Evolutionary conservation across 2,329 filamentous ascomycete genomes (phyloP).

Genomic region (Colletotrichum spaethianum): DNA sequence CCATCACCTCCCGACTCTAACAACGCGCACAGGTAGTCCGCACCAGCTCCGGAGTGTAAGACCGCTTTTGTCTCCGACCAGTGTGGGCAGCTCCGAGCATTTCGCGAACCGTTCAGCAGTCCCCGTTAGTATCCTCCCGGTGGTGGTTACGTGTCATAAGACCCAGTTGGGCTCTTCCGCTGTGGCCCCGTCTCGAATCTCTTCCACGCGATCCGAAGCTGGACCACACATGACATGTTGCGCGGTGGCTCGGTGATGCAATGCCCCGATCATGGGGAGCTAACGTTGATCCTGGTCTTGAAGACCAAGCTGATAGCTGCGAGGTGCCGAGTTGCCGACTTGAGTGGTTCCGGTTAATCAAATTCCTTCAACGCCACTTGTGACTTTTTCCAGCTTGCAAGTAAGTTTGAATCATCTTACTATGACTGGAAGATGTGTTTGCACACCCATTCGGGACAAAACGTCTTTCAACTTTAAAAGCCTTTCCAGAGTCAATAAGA

Average conservation of each 20-base stretch:
- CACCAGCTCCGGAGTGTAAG: too few relatives aligned
- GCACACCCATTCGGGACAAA: background rate
- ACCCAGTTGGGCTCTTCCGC: slow-evolving; percentile 48
- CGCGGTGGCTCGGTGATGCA: slow-evolving; percentile 45
- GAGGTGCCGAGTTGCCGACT: slow-evolving; percentile 48
- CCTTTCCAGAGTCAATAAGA: background rate
- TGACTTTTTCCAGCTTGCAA: background rate
- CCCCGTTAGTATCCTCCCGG: too few relatives aligned
- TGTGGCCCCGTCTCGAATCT: slow-evolving; percentile 37
- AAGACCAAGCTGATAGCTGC: slow-evolving; percentile 45
- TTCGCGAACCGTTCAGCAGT: slow-evolving; percentile 8
- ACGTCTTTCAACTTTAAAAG: too few relatives aligned
- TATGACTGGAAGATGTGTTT: background rate
- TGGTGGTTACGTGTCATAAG: slow-evolving; percentile 38
- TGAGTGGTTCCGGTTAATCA: slow-evolving; percentile 1
- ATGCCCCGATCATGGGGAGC: slow-evolving; percentile 49
- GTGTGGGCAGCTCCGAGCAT: too few relatives aligned
- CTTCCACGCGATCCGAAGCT: background rate
- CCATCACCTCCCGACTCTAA: too few relatives aligned
- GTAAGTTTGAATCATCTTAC: background rate
- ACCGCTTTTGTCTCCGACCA: too few relatives aligned
- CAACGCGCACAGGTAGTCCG: too few relatives aligned
- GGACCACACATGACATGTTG: background rate
- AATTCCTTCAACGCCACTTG: slow-evolving; percentile 42
- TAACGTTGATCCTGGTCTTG: slow-evolving; percentile 49